phyloP scores from a whole-genome alignment of 148 eudicot species.

The Dianthus caryophyllus region DNA sequence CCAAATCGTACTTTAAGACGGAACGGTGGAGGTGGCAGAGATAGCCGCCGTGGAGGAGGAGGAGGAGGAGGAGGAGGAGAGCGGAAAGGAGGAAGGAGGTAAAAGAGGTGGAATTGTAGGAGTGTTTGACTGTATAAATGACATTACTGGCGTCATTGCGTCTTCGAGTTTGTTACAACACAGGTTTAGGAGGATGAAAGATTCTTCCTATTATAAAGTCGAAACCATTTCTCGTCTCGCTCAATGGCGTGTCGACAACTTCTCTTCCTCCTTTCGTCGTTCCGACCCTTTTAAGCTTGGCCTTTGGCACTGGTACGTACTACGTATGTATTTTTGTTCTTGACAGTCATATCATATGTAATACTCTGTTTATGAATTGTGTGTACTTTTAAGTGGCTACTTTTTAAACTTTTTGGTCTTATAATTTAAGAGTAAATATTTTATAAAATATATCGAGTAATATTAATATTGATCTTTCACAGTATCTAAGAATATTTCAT shows the following conservation, averaged over 20 bases:
- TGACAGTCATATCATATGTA: too few relatives aligned
- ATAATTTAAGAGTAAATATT: too few relatives aligned
- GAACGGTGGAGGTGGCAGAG: conserved; percentile 1
- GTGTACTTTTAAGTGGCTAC: too few relatives aligned
- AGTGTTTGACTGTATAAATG: conserved; percentile 74
- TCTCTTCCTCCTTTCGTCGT: conserved; percentile 61
- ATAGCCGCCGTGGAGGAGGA: conserved; percentile 7
- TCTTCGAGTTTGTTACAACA: conserved; percentile 12
- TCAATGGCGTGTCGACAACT: conserved; percentile 75
- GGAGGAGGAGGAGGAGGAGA: conserved; percentile 18
- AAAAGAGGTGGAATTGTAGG: conserved; percentile 60
- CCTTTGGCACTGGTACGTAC: conserved; percentile 62
- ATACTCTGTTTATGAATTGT: too few relatives aligned
- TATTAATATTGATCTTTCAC: too few relatives aligned
- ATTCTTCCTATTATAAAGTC: conserved; percentile 56
- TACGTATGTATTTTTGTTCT: not conserved
- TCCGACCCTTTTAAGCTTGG: conserved; percentile 84
- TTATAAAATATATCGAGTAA: too few relatives aligned
- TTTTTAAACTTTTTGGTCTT: too few relatives aligned
- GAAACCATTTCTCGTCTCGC: conserved; percentile 77
- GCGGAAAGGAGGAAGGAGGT: conserved; percentile 59
- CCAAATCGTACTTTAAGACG: not conserved
- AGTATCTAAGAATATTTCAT: too few relatives aligned
- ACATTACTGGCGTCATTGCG: conserved; percentile 45
- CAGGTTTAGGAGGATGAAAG: conserved; percentile 34